Conservation (phyloP, 768 basidiomycete genomes). For the Podaxis carcinomalis region DNA sequence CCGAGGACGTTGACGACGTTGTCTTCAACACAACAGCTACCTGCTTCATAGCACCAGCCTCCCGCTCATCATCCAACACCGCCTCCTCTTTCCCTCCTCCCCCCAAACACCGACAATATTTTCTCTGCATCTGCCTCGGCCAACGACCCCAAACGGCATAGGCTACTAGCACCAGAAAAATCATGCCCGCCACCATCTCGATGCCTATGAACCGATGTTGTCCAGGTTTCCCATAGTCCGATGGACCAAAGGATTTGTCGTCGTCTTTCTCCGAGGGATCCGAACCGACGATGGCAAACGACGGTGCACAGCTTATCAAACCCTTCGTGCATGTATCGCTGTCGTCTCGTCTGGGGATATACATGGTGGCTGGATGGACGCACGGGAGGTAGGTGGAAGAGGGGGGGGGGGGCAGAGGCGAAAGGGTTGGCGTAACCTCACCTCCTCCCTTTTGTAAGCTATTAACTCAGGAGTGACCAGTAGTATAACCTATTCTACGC, state of each 20-base stretch:
- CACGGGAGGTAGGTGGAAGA: conserved; percentile 10
- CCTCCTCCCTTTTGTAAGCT: conserved; percentile 8
- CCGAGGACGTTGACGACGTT: conserved; percentile 3
- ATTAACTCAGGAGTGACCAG: conserved; percentile 14
- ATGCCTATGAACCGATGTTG: conserved; percentile 43
- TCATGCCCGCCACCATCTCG: conserved; percentile 32
- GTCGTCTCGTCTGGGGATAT: conserved; percentile 21
- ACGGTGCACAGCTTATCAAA: conserved; percentile 16
- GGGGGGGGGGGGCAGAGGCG: conserved; percentile 8
- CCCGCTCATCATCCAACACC: background rate
- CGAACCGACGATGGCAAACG: conserved; percentile 21
- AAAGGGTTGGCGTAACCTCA: conserved; percentile 8
- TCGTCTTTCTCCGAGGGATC: conserved; percentile 21
- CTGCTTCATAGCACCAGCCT: background rate
- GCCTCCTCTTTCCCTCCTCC: conserved; percentile 1
- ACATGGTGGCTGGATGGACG: conserved; percentile 21
- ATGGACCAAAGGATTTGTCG: conserved; percentile 13
- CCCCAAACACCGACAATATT: conserved; percentile 13
- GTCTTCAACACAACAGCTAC: conserved; percentile 6
- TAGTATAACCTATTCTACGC: conserved; percentile 17
- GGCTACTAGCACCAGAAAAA: conserved; percentile 28
- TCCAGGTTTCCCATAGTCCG: conserved; percentile 23
- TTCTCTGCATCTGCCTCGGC: conserved; percentile 25
- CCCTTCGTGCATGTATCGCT: conserved; percentile 20
- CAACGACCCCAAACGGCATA: conserved; percentile 33